A percentile compares a stretch with the other conserved stretches of the same genome.
These are phyloP conservation scores for Wickerhamiella dianesei DNA, from an alignment of 805 yeast genomes.

Conservation along the genomic window DNA sequence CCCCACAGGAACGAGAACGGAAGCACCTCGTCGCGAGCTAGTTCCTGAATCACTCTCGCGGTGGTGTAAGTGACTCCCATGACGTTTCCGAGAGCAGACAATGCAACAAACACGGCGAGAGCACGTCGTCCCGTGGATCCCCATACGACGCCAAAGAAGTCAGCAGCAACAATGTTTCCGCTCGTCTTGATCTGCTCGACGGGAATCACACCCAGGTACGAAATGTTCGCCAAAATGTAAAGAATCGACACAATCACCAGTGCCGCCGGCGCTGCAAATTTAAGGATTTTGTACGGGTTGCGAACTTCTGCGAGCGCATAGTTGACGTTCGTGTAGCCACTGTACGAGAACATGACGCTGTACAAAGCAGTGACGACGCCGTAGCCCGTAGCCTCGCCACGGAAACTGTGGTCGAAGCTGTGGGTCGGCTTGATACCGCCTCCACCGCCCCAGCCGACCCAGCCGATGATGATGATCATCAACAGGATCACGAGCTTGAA, in stretches of 20 bases:
- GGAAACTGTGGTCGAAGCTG: constrained; percentile 48
- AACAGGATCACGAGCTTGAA: constrained; percentile 61
- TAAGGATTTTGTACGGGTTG: constrained; percentile 57
- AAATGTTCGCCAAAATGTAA: constrained; percentile 64
- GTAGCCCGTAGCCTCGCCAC: constrained; percentile 24
- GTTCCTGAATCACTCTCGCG: constrained; percentile 65
- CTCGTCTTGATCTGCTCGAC: constrained; percentile 37
- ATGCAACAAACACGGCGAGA: constrained; percentile 64
- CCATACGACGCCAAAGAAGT: constrained; percentile 59
- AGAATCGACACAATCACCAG: constrained; percentile 45
- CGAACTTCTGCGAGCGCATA: constrained; percentile 70
- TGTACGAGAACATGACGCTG: constrained; percentile 73
- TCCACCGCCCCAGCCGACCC: constrained; percentile 68
- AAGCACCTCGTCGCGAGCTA: constrained; percentile 69
- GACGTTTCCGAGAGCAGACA: constrained; percentile 72
- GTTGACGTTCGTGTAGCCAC: constrained; percentile 73
- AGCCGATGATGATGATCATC: constrained; percentile 62
- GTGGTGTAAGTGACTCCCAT: constrained; percentile 69
- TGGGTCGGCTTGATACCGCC: constrained; percentile 38
- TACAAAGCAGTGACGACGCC: constrained; percentile 53
- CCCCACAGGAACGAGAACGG: constrained; percentile 66
- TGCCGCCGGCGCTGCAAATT: constrained; percentile 63
- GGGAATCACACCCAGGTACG: constrained; percentile 42
- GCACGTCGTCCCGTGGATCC: constrained; percentile 58
- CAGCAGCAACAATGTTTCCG: constrained; percentile 61